A percentile compares a stretch with the other conserved stretches of the same genome.
Conservation (phyloP, 768 basidiomycete genomes). For the Agrocybe pediades region DNA sequence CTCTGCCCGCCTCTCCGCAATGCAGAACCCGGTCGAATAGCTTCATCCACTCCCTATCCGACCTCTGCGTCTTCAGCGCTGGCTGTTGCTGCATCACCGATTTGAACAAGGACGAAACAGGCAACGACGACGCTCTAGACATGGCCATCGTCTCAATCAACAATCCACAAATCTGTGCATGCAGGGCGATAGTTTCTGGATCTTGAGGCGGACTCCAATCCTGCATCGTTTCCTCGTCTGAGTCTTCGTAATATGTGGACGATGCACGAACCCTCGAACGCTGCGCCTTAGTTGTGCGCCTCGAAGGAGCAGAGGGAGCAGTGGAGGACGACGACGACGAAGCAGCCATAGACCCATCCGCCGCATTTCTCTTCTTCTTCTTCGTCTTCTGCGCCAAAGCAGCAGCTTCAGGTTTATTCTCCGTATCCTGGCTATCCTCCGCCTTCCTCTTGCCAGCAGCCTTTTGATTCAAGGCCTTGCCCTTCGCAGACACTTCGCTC, state of each 20-base stretch:
- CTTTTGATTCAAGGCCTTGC: constrained; percentile 10
- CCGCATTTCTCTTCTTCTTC: constrained; percentile 24
- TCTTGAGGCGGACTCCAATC: constrained; percentile 11
- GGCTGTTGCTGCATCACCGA: constrained; percentile 57
- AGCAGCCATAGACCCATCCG: not conserved
- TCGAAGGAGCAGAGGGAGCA: not conserved
- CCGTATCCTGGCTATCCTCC: constrained; percentile 9
- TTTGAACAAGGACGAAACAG: constrained; percentile 53
- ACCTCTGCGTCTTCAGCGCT: constrained; percentile 41
- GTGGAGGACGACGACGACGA: constrained; percentile 1
- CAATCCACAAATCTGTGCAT: constrained; percentile 60
- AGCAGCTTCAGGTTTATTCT: not conserved
- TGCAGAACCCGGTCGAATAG: constrained; percentile 54
- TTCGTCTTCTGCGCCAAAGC: constrained; percentile 9
- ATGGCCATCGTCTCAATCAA: constrained; percentile 70
- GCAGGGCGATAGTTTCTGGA: constrained; percentile 25
- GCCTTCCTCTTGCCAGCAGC: constrained; percentile 14
- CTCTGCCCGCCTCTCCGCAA: constrained; percentile 38
- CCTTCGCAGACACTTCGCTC: constrained; percentile 1
- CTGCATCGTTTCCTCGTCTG: not conserved
- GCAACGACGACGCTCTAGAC: constrained; percentile 70
- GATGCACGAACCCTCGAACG: not conserved
- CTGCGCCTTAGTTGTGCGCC: not conserved
- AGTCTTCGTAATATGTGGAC: constrained; percentile 1
- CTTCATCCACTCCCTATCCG: constrained; percentile 48